Evolutionary conservation across 345 rosid genomes (phyloP).

Genomic region (Salix arbutifolia): DNA sequence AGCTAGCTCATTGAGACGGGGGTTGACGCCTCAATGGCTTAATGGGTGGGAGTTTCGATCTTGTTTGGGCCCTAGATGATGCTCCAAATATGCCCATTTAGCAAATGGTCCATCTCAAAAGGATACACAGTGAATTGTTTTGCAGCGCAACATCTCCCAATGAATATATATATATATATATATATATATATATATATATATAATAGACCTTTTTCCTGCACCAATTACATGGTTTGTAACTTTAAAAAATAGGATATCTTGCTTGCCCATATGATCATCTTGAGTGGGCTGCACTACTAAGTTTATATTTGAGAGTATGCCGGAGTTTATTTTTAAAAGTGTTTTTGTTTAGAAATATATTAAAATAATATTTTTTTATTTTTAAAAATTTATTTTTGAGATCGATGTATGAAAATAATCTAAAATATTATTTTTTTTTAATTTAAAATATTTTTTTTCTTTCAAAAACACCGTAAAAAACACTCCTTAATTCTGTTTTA

Average conservation of each 20-base stretch:
- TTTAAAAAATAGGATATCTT: constrained; percentile 23
- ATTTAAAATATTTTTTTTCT: no score
- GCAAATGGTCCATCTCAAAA: not conserved
- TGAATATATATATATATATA: not conserved
- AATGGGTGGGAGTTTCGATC: not conserved
- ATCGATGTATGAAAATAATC: no score
- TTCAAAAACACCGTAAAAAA: no score
- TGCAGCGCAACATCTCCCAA: not conserved
- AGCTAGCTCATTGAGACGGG: not conserved
- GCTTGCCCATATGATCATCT: constrained; percentile 22
- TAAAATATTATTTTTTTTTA: no score
- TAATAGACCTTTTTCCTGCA: not conserved
- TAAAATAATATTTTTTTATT: no score
- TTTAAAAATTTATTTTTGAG: no score
- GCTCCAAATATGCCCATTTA: not conserved
- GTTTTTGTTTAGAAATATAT: no score
- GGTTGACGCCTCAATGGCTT: not conserved
- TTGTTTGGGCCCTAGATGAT: not conserved
- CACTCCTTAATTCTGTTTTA: not conserved
- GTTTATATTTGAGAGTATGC: no score
- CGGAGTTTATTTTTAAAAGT: no score
- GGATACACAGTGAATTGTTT: not conserved
- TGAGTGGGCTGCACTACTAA: constrained; percentile 14
- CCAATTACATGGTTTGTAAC: constrained; percentile 8
- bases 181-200: not conserved